Base-by-base conservation (phyloP, 192 early-diverging fungal genomes). In the Phlyctochytrium arcticum region DNA sequence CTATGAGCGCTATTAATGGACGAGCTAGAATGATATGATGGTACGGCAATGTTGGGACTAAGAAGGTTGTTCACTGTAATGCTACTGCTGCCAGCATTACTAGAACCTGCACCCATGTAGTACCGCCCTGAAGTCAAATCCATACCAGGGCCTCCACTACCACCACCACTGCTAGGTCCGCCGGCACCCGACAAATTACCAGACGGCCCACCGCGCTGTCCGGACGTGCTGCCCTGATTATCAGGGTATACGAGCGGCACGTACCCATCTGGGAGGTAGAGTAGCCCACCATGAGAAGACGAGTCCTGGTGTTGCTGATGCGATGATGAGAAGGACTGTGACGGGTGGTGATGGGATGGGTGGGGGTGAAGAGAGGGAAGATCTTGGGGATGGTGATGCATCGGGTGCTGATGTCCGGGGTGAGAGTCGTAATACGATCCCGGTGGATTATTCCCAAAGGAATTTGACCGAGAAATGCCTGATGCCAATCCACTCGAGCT, bases 221-320 rank as follows among this genome's bases (percentile, higher is more conserved):
- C n/a, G n/a, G 39, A 19, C 21, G 39, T 12, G 12, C 39, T 19
- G 21, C 21, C 21, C 21, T 53, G 24, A 4, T 27, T 27, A 26
- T 30, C 50, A 15, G 50, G 50, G 30, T 30, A 53, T 29, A 53
- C 15, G 15, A 53, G 8, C 29, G 50, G 50, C 30, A 53, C 29
- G 30, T 53, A 53, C 23, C 50, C 50, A 30, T 53, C 50, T 27
- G 50, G 50, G 24, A 53, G 15, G 29, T 53, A 53, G 19, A 53
- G 17, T 26, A 53, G 15, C 17, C 15, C 15, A 2, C 50, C 50
- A 17, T 53, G 19, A 19, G 50, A 27, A n/a, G 19, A 21, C 50
- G n/a, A 27, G 17, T 19, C 15, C 19, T 53, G 50, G 39, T 44
- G 39, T 12, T 44, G 39, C 39, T 19, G 21, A n/a, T 0, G 39